Evolutionary conservation across 352 stramenopile species (phyloP), one percentile per base, ranked within the genome.

Genomic region (Pythium volutum): DNA sequence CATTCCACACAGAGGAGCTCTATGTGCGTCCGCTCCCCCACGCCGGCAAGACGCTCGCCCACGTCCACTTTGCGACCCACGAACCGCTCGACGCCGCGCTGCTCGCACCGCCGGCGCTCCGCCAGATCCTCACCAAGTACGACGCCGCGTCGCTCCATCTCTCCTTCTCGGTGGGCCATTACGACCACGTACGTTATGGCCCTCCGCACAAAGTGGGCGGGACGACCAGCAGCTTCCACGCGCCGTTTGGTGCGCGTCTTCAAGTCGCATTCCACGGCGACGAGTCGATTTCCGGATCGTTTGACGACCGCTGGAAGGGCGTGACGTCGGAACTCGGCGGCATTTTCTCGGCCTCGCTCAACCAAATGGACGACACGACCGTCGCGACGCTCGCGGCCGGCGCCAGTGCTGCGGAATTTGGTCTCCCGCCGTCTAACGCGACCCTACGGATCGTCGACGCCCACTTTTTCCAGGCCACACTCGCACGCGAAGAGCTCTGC

Each of bases 341-440:
- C 2, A 64, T 95, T 51, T 92, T 93, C 70, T 96, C 84, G 9
- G 84, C 87, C 20, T 95, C 87, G 36, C 73, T 96, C 7, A 88
- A 77, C 55, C 83, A 91, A 55, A 89, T 94, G 82, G 78, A 88
- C 38, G 70, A 75, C 5, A 77, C 75, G 0, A 73, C 80, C 3
- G 61, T 87, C 4, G 72, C 66, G 0, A 57, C 52, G 1, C 26
- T 70, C 11, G 42, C 74, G 14, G 38, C 47, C 1, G 22, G 23
- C 9, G 59, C 69, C 0, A 61, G 56, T 4, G 41, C 66, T 12
- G 47, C 22, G 16, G 59, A 74, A 18, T 61, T 78, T 2, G 57
- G 59, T 1, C 53, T 51, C n/a, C 62, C 26, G 5, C 18, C 66
- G 22, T 15, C 59, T 3, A n/a, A 51, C 16, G 46, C 69, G 14